Evolutionary conservation across 2,329 filamentous ascomycete species (phyloP).

Genomic region (Lomentospora prolificans): DNA sequence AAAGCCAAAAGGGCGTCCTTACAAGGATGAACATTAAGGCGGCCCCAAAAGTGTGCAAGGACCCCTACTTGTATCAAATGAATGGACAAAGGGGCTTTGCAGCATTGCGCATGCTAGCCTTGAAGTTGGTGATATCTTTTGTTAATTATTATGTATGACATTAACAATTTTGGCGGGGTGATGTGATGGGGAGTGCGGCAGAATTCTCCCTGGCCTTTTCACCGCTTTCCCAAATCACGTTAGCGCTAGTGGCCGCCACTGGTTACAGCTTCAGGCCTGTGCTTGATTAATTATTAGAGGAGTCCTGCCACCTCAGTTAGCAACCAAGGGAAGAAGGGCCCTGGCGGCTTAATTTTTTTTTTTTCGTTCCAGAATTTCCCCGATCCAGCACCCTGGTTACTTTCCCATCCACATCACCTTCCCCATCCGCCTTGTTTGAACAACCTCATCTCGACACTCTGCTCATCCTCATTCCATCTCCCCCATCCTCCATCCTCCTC

Average conservation of each 20-base stretch:
- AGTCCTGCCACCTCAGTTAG: too few species aligned
- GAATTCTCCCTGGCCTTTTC: not conserved
- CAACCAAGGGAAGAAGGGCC: too few species aligned
- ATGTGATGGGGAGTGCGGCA: not conserved
- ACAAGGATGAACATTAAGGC: conserved; percentile 42
- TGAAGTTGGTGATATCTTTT: not conserved
- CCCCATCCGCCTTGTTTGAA: too few species aligned
- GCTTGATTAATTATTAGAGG: not conserved
- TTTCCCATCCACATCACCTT: not conserved
- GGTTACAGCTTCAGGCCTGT: not conserved
- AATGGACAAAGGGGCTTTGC: not conserved
- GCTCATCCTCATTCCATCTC: not conserved
- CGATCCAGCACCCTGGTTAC: not conserved
- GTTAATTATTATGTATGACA: not conserved
- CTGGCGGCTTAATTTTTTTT: not conserved
- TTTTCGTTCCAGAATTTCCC: not conserved
- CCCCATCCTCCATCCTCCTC: not conserved
- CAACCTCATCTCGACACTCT: not conserved
- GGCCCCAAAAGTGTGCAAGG: not conserved
- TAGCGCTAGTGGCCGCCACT: not conserved
- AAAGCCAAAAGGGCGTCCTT: conserved; percentile 14
- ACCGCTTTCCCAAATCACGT: conserved; percentile 1
- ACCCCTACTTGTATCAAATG: not conserved
- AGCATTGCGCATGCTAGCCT: not conserved
- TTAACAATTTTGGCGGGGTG: conserved; percentile 2